Percentiles rank a stretch among this genome's conserved stretches.
These are phyloP conservation scores for Geosmithia flava DNA, from an alignment of 2,329 filamentous ascomycete species.

Conservation along the genomic window DNA sequence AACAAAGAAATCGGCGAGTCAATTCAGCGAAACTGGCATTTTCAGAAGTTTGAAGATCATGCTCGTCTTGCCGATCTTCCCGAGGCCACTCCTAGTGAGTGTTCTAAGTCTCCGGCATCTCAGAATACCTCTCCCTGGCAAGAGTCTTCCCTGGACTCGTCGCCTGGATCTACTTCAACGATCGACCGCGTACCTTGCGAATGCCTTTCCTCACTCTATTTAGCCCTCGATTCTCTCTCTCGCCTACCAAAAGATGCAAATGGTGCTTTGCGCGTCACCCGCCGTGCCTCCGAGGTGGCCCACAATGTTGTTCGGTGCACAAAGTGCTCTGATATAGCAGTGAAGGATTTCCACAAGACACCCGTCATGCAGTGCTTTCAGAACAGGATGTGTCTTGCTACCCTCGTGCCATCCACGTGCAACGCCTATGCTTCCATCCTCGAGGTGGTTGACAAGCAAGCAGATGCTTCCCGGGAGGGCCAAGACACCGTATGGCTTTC, in stretches of 20 bases:
- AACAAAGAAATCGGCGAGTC: constrained; percentile 16
- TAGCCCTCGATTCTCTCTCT: constrained; percentile 36
- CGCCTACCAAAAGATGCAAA: constrained; percentile 30
- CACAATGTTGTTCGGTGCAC: constrained; percentile 39
- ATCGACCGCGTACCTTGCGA: constrained; percentile 19
- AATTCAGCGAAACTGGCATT: constrained; percentile 8
- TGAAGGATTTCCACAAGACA: constrained; percentile 18
- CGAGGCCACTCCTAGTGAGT: constrained; percentile 10
- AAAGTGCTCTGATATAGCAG: constrained; percentile 28
- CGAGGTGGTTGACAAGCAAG: constrained; percentile 39
- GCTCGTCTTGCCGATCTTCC: constrained; percentile 2
- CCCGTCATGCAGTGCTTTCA: constrained; percentile 39
- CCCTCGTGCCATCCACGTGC: constrained; percentile 43
- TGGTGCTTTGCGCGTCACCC: constrained; percentile 33
- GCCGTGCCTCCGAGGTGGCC: constrained; percentile 32
- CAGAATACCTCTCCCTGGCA: neutral
- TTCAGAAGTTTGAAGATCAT: neutral
- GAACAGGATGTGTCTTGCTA: constrained; percentile 45
- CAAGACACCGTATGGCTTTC: constrained; percentile 29
- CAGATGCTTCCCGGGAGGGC: constrained; percentile 27
- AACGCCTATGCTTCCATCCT: constrained; percentile 45
- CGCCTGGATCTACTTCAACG: neutral
- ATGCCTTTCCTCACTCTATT: constrained; percentile 37
- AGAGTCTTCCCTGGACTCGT: neutral
- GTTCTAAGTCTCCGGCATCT: neutral